phyloP scores from a whole-genome alignment of 768 basidiomycete genomes.

The Kockovaella imperatae region DNA sequence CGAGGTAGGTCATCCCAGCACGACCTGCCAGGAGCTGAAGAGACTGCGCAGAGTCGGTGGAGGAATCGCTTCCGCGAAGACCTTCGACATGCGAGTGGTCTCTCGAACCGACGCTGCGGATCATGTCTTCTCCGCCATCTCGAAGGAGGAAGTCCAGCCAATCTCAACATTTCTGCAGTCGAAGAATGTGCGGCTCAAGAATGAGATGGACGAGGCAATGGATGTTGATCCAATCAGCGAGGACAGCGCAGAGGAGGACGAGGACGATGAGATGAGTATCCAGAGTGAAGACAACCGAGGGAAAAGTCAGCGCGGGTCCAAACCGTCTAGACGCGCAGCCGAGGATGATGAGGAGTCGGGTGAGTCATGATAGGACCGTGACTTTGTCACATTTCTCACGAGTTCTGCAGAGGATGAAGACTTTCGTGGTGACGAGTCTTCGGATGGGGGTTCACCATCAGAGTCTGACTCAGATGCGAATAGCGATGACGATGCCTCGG shows the following conservation, averaged over 20 bases:
- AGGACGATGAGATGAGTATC: conserved; percentile 36
- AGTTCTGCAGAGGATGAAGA: conserved; percentile 62
- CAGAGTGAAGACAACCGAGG: conserved; percentile 61
- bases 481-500: conserved; percentile 38
- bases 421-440: conserved; percentile 76
- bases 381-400: conserved; percentile 4
- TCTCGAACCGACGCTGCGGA: conserved; percentile 69
- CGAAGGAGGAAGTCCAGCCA: conserved; percentile 87
- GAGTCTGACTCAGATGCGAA: conserved; percentile 63
- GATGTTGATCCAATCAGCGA: conserved; percentile 49
- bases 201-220: conserved; percentile 85
- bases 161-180: conserved; percentile 77
- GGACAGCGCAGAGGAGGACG: conserved; percentile 53
- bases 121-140: conserved; percentile 82
- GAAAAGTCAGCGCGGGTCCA: too few relatives aligned
- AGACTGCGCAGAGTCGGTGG: conserved; percentile 60
- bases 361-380: conserved; percentile 6
- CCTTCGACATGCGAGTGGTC: conserved; percentile 86
- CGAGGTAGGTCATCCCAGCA: conserved; percentile 49
- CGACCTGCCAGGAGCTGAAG: neutral
- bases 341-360: conserved; percentile 43
- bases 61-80: conserved; percentile 75
- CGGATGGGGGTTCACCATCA: conserved; percentile 81
- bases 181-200: conserved; percentile 90
- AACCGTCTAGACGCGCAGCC: conserved; percentile 48